Conservation (phyloP, 768 basidiomycete genomes). For the Leccinum barrowsii region DNA sequence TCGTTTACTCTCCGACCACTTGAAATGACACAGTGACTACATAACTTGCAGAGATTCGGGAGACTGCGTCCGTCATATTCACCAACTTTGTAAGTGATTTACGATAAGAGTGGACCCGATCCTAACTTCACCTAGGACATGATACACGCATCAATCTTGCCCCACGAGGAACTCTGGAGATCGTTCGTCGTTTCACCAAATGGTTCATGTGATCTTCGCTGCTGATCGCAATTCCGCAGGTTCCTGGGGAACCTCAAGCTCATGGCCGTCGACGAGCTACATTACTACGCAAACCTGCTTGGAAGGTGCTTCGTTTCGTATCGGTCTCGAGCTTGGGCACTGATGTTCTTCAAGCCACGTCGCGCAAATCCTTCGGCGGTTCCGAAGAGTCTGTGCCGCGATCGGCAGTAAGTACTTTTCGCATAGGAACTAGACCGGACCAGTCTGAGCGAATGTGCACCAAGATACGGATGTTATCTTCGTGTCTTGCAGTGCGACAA, state of each 20-base stretch:
- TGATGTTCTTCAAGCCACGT: conserved; percentile 55
- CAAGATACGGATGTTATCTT: conserved; percentile 55
- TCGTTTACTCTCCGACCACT: conserved; percentile 6
- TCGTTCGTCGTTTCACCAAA: conserved; percentile 36
- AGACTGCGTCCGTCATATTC: conserved; percentile 75
- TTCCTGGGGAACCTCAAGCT: conserved; percentile 76
- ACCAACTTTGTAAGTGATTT: conserved; percentile 75
- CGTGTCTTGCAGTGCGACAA: conserved; percentile 87
- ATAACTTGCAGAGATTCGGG: conserved; percentile 53
- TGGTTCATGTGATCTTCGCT: not conserved
- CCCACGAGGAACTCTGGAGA: conserved; percentile 83
- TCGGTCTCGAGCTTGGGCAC: not conserved
- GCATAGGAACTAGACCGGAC: not conserved
- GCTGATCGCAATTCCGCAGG: conserved; percentile 33
- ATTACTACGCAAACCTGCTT: conserved; percentile 78
- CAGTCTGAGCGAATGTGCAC: not conserved
- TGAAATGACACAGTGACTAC: not conserved
- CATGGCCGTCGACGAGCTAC: conserved; percentile 81
- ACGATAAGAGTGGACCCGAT: not conserved
- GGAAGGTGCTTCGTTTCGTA: conserved; percentile 53
- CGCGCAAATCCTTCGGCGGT: conserved; percentile 71
- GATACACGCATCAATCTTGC: conserved; percentile 80
- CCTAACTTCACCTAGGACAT: conserved; percentile 54
- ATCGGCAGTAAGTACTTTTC: conserved; percentile 60
- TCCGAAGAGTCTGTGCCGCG: conserved; percentile 71